Evolutionary conservation across 192 early-diverging fungal species (phyloP).

Genomic region (Podila epigama): DNA sequence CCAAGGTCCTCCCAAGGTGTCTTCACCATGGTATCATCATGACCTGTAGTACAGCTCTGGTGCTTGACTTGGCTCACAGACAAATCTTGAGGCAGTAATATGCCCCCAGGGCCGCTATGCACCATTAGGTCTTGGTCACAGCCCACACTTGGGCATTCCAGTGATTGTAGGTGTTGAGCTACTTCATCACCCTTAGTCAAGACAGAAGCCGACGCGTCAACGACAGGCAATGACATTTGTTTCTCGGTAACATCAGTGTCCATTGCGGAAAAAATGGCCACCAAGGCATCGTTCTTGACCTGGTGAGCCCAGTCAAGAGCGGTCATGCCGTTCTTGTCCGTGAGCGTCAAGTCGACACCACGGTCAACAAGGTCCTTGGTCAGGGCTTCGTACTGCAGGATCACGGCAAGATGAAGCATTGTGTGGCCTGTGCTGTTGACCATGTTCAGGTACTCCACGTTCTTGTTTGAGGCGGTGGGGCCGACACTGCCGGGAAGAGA

Average conservation of each 20-base stretch:
- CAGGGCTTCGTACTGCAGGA: conserved; percentile 60
- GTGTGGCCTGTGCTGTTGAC: conserved; percentile 57
- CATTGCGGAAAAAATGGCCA: conserved; percentile 3
- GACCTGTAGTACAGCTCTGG: neutral
- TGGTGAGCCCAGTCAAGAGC: conserved; percentile 25
- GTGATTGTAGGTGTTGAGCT: neutral
- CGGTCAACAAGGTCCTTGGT: conserved; percentile 52
- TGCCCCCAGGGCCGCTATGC: neutral
- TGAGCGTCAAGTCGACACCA: conserved; percentile 49
- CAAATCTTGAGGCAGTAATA: neutral
- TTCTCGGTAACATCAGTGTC: neutral
- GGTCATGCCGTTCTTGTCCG: conserved; percentile 70
- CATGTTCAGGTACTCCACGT: conserved; percentile 11
- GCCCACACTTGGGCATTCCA: neutral
- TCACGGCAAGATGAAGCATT: conserved; percentile 70
- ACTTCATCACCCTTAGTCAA: neutral
- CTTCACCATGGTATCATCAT: neutral
- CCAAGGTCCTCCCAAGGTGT: conserved; percentile 34
- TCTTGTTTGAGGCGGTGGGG: neutral
- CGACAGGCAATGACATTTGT: neutral
- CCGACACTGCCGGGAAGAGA: too few species aligned
- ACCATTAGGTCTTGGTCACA: neutral
- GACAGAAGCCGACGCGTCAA: neutral
- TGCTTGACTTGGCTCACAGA: neutral
- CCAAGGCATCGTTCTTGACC: conserved; percentile 2